Percentiles rank a stretch among this genome's conserved stretches.
phyloP scores from a whole-genome alignment of 805 yeast species.

The Pichia deserticola region DNA sequence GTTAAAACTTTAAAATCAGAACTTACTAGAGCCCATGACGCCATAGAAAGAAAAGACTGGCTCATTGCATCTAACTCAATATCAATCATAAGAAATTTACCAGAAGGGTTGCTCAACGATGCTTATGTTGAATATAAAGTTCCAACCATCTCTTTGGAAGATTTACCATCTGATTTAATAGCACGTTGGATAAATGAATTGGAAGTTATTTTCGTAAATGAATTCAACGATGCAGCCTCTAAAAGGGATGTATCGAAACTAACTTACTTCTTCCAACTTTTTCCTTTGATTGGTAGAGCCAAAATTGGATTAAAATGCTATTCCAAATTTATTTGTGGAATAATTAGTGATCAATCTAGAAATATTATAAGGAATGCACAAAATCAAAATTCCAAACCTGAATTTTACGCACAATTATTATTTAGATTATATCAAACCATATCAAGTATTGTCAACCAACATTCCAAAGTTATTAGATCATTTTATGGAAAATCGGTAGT shows the following conservation, averaged over 20 bases:
- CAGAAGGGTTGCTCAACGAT: constrained; percentile 48
- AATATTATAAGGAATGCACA: constrained; percentile 46
- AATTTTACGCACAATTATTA: constrained; percentile 51
- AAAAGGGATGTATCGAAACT: constrained; percentile 58
- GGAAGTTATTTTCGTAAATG: constrained; percentile 46
- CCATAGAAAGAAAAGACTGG: constrained; percentile 67
- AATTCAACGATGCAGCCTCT: constrained; percentile 66
- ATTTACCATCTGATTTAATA: constrained; percentile 55
- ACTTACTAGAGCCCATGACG: constrained; percentile 56
- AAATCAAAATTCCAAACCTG: constrained; percentile 33
- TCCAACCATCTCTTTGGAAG: constrained; percentile 83
- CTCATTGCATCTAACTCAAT: constrained; percentile 71
- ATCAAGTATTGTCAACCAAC: constrained; percentile 79
- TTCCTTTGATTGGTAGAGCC: constrained; percentile 76
- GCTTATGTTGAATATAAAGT: constrained; percentile 72
- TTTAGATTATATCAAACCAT: constrained; percentile 74
- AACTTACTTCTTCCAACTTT: constrained; percentile 74
- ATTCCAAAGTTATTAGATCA: constrained; percentile 65
- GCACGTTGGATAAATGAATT: constrained; percentile 53
- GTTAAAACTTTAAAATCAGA: constrained; percentile 61
- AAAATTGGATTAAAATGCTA: constrained; percentile 71
- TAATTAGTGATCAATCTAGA: constrained; percentile 74
- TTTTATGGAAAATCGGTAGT: constrained; percentile 67
- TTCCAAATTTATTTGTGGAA: constrained; percentile 78
- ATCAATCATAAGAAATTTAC: constrained; percentile 42